phyloP scores from a whole-genome alignment of 225 moss, liverwort and hornwort genomes.

The Marchantia polymorpha region DNA sequence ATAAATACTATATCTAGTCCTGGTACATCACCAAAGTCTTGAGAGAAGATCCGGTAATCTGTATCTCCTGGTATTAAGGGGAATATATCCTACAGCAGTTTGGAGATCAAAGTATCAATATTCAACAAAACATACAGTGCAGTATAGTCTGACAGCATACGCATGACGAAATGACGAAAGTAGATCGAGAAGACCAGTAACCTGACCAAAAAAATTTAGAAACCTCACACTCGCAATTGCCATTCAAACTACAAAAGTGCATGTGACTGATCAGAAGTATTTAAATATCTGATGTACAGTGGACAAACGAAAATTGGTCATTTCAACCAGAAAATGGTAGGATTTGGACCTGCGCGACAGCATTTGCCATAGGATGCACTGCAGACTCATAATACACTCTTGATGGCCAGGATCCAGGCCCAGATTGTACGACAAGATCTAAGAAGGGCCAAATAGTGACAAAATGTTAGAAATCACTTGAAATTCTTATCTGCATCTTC shows the following conservation, averaged over 20 bases:
- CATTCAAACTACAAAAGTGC: neutral
- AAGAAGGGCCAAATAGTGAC: neutral
- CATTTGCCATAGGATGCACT: slow-evolving; percentile 92
- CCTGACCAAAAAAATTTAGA: neutral
- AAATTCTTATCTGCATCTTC: neutral
- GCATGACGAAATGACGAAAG: neutral
- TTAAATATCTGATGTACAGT: neutral
- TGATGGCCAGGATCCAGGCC: slow-evolving; percentile 95
- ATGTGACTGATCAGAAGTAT: neutral
- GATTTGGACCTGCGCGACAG: slow-evolving; percentile 60
- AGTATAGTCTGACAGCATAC: neutral
- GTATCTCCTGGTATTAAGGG: slow-evolving; percentile 97
- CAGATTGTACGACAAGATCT: slow-evolving; percentile 97
- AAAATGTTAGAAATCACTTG: neutral
- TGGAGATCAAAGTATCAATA: neutral
- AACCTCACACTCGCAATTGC: neutral
- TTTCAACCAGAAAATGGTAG: neutral
- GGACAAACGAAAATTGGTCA: neutral
- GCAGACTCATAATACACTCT: slow-evolving; percentile 91
- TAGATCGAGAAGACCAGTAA: neutral
- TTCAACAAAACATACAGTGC: neutral
- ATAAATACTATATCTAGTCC: slow-evolving; percentile 88
- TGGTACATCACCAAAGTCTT: slow-evolving; percentile 87
- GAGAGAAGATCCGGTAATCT: slow-evolving; percentile 80
- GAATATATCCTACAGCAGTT: slow-evolving; percentile 58